Conservation (phyloP, 2,329 filamentous ascomycete species). For the Clonostachys rhizophaga region DNA sequence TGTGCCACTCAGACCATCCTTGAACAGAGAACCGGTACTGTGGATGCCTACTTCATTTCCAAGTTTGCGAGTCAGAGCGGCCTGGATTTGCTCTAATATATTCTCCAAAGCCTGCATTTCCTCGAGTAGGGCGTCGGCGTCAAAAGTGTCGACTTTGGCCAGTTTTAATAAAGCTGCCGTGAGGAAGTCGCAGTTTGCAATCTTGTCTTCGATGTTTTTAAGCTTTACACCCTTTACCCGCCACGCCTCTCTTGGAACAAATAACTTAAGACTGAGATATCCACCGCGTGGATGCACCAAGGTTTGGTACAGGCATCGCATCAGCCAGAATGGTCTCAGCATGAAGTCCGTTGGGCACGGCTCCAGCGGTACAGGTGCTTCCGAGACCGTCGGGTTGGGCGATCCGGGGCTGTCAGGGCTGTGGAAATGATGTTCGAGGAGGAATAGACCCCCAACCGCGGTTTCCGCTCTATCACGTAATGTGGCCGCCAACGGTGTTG, state of each 20-base stretch:
- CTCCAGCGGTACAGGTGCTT: conserved; percentile 76
- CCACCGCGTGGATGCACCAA: conserved; percentile 87
- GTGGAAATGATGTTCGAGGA: conserved; percentile 83
- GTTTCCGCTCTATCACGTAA: conserved; percentile 55
- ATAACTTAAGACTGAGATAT: conserved; percentile 86
- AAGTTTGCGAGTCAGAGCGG: conserved; percentile 72
- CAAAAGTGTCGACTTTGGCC: conserved; percentile 76
- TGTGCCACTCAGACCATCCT: conserved; percentile 50
- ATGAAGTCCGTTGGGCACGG: conserved; percentile 86
- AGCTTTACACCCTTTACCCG: conserved; percentile 90
- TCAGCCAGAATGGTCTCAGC: conserved; percentile 95
- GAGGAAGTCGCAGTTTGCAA: conserved; percentile 83
- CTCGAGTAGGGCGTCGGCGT: conserved; percentile 87
- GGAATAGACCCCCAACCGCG: conserved; percentile 63
- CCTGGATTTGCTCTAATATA: conserved; percentile 82
- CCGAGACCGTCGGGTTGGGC: conserved; percentile 55
- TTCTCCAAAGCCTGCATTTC: conserved; percentile 89
- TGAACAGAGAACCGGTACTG: conserved; percentile 69
- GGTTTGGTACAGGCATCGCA: conserved; percentile 91
- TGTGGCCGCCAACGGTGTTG: conserved; percentile 61
- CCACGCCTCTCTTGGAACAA: conserved; percentile 92
- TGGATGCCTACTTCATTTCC: conserved; percentile 91
- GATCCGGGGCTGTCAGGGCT: conserved; percentile 59
- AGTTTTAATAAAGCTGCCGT: conserved; percentile 86
- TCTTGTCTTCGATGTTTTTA: conserved; percentile 88